phyloP scores from a whole-genome alignment of 225 moss, liverwort and hornwort genomes.

The Lunularia cruciata region DNA sequence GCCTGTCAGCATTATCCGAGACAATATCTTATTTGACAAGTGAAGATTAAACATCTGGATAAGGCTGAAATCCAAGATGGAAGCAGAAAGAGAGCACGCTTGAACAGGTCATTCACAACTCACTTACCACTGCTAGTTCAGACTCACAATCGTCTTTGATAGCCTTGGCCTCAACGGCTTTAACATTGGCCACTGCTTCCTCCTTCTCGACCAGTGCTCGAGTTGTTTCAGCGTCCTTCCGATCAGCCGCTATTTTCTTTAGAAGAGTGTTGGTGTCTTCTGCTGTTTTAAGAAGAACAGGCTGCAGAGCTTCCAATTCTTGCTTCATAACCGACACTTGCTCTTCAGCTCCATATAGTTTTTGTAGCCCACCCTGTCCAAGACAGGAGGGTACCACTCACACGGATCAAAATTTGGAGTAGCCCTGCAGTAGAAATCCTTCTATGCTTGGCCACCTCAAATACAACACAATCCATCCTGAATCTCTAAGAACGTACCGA shows the following conservation, averaged over 20 bases:
- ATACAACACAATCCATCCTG: too few species aligned
- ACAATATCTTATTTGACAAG: too few species aligned
- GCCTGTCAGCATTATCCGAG: conserved; percentile 35
- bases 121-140: conserved; percentile 59
- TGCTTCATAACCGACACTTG: conserved; percentile 69
- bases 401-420: too few species aligned
- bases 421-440: too few species aligned
- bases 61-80: neutral
- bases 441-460: too few species aligned
- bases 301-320: conserved; percentile 61
- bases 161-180: conserved; percentile 57
- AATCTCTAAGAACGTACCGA: conserved; percentile 35
- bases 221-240: conserved; percentile 51
- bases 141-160: conserved; percentile 67
- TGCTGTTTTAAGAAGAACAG: conserved; percentile 56
- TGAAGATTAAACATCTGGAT: neutral
- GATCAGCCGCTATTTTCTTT: conserved; percentile 50
- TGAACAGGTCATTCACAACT: neutral
- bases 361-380: conserved; percentile 55
- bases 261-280: conserved; percentile 59
- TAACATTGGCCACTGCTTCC: conserved; percentile 58
- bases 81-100: neutral
- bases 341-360: conserved; percentile 62
- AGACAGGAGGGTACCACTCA: neutral
- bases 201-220: conserved; percentile 53